Evolutionary conservation across 176 grass and related monocot species (phyloP).

Genomic region (Poa annua): DNA sequence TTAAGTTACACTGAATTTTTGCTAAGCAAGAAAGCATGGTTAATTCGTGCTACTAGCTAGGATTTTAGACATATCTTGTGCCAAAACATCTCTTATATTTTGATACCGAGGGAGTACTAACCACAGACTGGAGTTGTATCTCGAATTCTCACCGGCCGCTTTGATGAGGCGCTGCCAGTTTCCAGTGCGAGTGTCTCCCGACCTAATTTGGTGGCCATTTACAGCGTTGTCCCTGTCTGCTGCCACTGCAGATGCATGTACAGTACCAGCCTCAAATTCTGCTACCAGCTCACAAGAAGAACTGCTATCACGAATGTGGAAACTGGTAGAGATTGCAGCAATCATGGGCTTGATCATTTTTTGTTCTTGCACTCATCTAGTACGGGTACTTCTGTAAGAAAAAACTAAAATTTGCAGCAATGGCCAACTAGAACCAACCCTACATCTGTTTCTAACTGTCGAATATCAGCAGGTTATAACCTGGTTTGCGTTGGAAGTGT

Average conservation of each 20-base stretch:
- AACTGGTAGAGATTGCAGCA: background rate
- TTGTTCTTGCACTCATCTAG: background rate
- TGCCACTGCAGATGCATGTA: background rate
- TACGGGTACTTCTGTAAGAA: no score
- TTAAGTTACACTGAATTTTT: no score
- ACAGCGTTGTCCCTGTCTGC: background rate
- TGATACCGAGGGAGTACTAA: no score
- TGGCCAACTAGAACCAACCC: background rate
- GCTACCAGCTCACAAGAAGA: background rate
- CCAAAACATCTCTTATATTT: no score
- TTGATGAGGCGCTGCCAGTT: conserved; percentile 26
- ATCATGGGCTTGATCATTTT: background rate
- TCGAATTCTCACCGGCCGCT: background rate
- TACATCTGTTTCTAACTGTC: background rate
- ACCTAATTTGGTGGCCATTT: conserved; percentile 32
- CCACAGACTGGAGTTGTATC: no score
- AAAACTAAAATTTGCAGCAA: no score
- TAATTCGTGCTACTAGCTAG: no score
- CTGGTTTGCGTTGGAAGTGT: background rate
- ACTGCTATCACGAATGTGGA: background rate
- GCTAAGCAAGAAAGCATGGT: no score
- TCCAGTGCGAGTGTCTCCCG: background rate
- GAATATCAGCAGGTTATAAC: background rate
- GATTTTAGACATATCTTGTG: no score
- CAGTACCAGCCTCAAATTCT: background rate